Evolutionary conservation across 75 land plant species (phyloP).

Genomic region (Isoetes taiwanensis): DNA sequence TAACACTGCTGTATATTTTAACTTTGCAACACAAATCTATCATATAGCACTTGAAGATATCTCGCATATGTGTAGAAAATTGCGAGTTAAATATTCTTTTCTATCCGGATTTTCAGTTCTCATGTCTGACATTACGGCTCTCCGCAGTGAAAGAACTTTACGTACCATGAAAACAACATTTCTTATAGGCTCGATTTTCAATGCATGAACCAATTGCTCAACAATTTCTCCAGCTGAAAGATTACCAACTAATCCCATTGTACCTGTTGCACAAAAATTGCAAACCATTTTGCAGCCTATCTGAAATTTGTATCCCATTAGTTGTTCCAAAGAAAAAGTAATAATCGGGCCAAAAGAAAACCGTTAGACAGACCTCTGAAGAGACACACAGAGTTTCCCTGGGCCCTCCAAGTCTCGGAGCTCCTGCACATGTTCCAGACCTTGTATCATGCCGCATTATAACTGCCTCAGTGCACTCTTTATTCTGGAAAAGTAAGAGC

Average conservation of each 20-base stretch:
- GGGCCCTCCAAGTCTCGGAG: constrained; percentile 68
- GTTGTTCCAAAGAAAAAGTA: not conserved
- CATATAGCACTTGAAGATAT: too few relatives aligned
- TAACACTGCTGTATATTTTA: too few relatives aligned
- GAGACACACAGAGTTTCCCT: constrained; percentile 87
- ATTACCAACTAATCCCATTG: constrained; percentile 88
- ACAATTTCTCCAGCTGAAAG: constrained; percentile 90
- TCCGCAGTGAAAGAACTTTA: too few relatives aligned
- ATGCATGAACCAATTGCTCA: constrained; percentile 92
- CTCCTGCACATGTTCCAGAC: constrained; percentile 70
- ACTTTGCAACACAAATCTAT: too few relatives aligned
- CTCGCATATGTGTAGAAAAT: too few relatives aligned
- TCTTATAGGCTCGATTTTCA: constrained; percentile 50
- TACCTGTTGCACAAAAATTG: constrained; percentile 95
- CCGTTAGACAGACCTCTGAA: constrained; percentile 50
- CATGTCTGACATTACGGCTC: too few relatives aligned
- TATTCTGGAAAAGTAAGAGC: too few relatives aligned
- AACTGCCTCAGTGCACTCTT: constrained; percentile 74
- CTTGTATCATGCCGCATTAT: constrained; percentile 87
- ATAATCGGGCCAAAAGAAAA: not conserved
- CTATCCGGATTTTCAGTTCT: too few relatives aligned
- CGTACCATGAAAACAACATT: constrained; percentile 96
- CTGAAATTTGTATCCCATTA: constrained; percentile 16
- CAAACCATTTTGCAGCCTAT: constrained; percentile 99
- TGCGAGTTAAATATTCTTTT: too few relatives aligned